Conservation (phyloP, 1,284 basidiomycete species). For the Microbotryum saponariae region DNA sequence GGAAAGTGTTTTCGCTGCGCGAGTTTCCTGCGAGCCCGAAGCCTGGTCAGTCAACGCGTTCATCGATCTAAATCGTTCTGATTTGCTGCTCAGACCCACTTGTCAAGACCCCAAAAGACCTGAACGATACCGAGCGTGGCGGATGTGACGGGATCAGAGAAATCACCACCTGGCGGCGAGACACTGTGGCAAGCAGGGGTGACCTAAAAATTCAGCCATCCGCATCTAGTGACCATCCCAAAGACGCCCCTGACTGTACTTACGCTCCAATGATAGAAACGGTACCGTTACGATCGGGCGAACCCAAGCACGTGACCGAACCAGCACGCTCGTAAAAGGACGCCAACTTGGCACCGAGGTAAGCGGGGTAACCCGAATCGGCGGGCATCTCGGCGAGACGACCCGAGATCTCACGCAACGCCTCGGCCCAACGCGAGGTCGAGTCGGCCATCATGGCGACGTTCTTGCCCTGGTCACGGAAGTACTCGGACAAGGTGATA, state of each 20-base stretch:
- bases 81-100: constrained; percentile 12
- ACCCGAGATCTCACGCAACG: constrained; percentile 97
- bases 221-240: neutral
- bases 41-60: neutral
- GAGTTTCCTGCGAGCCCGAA: constrained; percentile 70
- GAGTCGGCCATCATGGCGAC: constrained; percentile 99
- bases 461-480: constrained; percentile 92
- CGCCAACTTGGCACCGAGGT: constrained; percentile 90
- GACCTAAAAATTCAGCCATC: neutral
- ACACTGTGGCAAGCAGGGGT: neutral
- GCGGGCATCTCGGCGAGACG: constrained; percentile 99
- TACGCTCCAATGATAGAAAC: constrained; percentile 98
- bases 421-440: constrained; percentile 98
- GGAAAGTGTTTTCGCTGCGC: constrained; percentile 66
- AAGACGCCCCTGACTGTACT: constrained; percentile 44
- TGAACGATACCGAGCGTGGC: constrained; percentile 98
- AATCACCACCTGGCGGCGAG: constrained; percentile 55
- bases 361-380: constrained; percentile 97
- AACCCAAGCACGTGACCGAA: constrained; percentile 86
- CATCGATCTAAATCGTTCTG: neutral
- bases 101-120: constrained; percentile 84
- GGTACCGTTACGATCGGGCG: constrained; percentile 78
- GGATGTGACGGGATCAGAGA: constrained; percentile 96
- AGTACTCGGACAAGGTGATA: constrained; percentile 98
- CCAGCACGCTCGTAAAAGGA: constrained; percentile 99